phyloP scores from a whole-genome alignment of 805 yeast species.

The Sugiyamaella floridensis region DNA sequence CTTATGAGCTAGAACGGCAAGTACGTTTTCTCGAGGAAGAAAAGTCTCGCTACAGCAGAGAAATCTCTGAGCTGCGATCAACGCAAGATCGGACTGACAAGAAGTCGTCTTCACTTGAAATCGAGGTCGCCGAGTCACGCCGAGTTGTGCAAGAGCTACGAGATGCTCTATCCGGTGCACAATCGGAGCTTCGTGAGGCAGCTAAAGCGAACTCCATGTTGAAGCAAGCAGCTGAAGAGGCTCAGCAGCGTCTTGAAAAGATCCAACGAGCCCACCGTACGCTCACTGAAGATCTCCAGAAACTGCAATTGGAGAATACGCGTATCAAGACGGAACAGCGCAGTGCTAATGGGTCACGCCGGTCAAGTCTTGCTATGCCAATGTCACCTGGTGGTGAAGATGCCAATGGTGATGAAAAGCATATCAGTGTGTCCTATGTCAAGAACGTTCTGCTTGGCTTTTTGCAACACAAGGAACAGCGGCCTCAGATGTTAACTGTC shows the following conservation, averaged over 20 bases:
- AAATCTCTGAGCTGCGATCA: conserved; percentile 19
- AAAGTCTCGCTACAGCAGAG: conserved; percentile 22
- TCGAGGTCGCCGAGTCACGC: conserved; percentile 26
- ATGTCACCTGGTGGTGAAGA: neutral
- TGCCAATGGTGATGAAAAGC: conserved; percentile 10
- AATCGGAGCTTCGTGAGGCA: conserved; percentile 24
- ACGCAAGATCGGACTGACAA: conserved; percentile 24
- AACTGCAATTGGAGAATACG: conserved; percentile 22
- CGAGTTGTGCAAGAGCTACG: conserved; percentile 19
- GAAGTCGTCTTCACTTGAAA: conserved; percentile 19
- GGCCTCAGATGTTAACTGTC: conserved; percentile 79
- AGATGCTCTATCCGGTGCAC: conserved; percentile 21
- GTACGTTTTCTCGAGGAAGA: conserved; percentile 31
- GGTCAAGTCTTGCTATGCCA: conserved; percentile 7
- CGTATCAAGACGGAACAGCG: conserved; percentile 13
- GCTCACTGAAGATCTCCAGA: conserved; percentile 29
- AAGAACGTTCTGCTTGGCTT: conserved; percentile 89
- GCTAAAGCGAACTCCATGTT: conserved; percentile 28
- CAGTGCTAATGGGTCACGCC: conserved; percentile 2
- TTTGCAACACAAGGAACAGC: conserved; percentile 86
- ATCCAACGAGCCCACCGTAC: conserved; percentile 31
- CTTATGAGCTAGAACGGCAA: conserved; percentile 36
- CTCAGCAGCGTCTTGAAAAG: conserved; percentile 30
- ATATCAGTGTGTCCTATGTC: conserved; percentile 62
- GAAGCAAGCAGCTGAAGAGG: conserved; percentile 31